Percentiles rank a stretch among this genome's conserved stretches.
Evolutionary conservation across 164 flowering plant genomes (phyloP).

Genomic region (Berberis vulgaris): DNA sequence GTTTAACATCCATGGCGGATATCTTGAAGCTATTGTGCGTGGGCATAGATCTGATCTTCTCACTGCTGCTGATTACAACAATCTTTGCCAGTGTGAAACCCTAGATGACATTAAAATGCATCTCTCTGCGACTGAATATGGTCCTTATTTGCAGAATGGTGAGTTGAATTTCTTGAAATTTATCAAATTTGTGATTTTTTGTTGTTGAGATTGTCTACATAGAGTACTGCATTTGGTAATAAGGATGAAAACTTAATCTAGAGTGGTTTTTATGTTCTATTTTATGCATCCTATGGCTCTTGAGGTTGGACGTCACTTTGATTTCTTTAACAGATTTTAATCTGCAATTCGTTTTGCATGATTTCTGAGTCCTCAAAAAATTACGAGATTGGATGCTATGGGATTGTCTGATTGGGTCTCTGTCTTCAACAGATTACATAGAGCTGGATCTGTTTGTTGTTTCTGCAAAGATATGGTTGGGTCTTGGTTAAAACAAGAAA

Average conservation of each 20-base stretch:
- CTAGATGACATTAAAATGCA: conserved; percentile 98
- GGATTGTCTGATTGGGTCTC: too few species aligned
- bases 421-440: too few species aligned
- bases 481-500: too few species aligned
- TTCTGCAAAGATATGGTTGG: too few species aligned
- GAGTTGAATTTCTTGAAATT: conserved; percentile 6
- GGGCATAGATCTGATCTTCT: conserved; percentile 84
- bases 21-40: conserved; percentile 90
- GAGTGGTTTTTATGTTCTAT: too few species aligned
- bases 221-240: too few species aligned
- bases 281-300: neutral
- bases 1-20: conserved; percentile 92
- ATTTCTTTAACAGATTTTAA: neutral
- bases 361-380: too few species aligned
- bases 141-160: conserved; percentile 91
- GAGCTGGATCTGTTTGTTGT: too few species aligned
- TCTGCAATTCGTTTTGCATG: neutral
- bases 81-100: conserved; percentile 95
- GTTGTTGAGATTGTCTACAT: neutral
- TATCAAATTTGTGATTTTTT: neutral
- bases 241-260: too few species aligned
- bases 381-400: too few species aligned
- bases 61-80: conserved; percentile 95
- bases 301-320: neutral
- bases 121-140: conserved; percentile 93